A percentile compares a stretch with the other conserved stretches of the same genome.
Conservation (phyloP, 495 filamentous ascomycete genomes). For the Hypoxylon trugodes region DNA sequence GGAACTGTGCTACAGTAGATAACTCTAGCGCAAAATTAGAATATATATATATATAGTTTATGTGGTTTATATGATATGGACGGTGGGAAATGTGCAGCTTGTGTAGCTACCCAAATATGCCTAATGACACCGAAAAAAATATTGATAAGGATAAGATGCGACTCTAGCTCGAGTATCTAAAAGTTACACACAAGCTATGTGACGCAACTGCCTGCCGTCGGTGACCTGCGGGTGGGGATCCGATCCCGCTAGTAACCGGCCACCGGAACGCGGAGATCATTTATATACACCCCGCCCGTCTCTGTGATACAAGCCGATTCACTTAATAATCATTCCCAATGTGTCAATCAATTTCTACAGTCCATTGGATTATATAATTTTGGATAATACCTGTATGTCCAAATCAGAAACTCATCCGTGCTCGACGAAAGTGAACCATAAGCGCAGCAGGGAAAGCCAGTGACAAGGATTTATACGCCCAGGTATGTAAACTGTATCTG, state of each 20-base stretch:
- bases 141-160: constrained; percentile 7
- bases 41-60: no score
- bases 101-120: no score
- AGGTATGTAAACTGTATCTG: no score
- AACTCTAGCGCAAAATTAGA: neutral
- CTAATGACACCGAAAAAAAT: no score
- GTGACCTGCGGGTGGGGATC: constrained; percentile 35
- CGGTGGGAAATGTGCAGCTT: no score
- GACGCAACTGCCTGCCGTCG: constrained; percentile 29
- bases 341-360: neutral
- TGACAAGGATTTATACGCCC: neutral
- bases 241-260: constrained; percentile 29
- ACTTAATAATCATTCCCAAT: no score
- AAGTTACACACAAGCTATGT: neutral
- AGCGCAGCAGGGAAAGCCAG: no score
- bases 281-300: neutral
- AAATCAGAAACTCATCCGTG: no score
- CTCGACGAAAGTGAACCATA: no score
- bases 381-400: no score
- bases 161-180: constrained; percentile 3
- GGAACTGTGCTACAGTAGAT: neutral
- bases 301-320: neutral
- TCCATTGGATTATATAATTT: no score
- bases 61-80: no score
- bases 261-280: constrained; percentile 23